Base-by-base conservation (phyloP, 495 filamentous ascomycete species). In the Aspergillus sclerotioniger region DNA sequence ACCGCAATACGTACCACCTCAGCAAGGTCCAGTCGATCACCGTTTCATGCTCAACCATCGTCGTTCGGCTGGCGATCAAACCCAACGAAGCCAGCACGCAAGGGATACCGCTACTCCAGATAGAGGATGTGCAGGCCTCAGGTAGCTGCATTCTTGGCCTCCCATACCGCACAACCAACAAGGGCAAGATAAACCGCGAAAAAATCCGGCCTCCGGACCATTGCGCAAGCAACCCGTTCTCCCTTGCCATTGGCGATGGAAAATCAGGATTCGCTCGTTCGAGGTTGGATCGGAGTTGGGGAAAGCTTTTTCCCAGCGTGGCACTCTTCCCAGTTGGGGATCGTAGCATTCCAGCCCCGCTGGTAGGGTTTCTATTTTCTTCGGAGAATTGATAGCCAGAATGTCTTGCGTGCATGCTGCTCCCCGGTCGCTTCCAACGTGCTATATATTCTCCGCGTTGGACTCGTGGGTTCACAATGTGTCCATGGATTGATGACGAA, bases 21-120 rank as follows among this genome's bases (percentile, higher is more conserved):
- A 25, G 37, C 37, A 41, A 41, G 33, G 13, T n/a, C 37, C 12
- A 13, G 12, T n/a, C 37, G 37, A 41, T 41, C 37, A 41, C 37
- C 37, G 37, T 41, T 41, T n/a, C 33, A 37, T 37, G 9, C 33
- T 37, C 33, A 37, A 37, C 9, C 13, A 12, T 41, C 37, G 37
- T 15, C 10, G 37, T 15, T n/a, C n/a, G 7, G 5, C 37, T n/a
- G 13, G 12, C 29, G 47, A 49, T 49, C 47, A 16, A 31, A 8
- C 10, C 8, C 10, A 31, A 49, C 29, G 47, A n/a, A n/a, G 25
- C 5, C 2, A 2, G 25, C 25, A 25, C 25, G 25, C 47, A 50
- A 50, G 47, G 47, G 47, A 50, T 50, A 50, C 47, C 47, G 47
- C 47, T 50, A n/a, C 31, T 50, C 31, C 28, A 31, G 25, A 16